phyloP scores from a whole-genome alignment of 495 filamentous ascomycete genomes.

The Tuber melanosporum region DNA sequence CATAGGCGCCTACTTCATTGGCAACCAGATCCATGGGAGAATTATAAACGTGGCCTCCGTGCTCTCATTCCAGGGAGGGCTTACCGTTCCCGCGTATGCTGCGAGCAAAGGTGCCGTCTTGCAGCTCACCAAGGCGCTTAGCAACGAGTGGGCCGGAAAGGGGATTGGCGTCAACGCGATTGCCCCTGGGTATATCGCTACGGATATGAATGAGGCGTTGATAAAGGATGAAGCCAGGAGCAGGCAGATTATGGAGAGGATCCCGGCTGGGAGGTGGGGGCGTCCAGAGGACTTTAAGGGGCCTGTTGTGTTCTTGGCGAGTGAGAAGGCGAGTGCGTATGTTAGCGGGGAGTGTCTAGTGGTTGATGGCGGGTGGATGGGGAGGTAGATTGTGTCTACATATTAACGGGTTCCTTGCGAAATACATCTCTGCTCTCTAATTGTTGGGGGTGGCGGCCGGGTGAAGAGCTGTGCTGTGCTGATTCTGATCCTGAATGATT shows the following conservation, averaged over 20 bases:
- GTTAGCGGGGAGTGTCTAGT: constrained; percentile 73
- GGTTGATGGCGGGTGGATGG: constrained; percentile 95
- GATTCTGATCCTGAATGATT: not conserved
- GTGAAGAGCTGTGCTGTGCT: not conserved
- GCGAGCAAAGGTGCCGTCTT: constrained; percentile 81
- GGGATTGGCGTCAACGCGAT: constrained; percentile 78
- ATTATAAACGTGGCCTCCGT: constrained; percentile 85
- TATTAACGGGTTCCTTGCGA: not conserved
- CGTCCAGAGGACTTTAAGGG: constrained; percentile 86
- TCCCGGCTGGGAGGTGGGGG: constrained; percentile 84
- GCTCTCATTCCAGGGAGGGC: constrained; percentile 82
- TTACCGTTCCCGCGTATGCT: constrained; percentile 86
- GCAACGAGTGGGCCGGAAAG: constrained; percentile 75
- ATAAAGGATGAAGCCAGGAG: constrained; percentile 63
- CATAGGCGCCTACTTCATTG: constrained; percentile 78
- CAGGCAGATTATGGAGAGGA: constrained; percentile 68
- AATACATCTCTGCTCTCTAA: not conserved
- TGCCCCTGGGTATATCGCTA: constrained; percentile 66
- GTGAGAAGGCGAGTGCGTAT: constrained; percentile 63
- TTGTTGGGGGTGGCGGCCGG: not conserved
- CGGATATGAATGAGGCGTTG: constrained; percentile 85
- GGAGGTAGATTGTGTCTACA: constrained; percentile 49
- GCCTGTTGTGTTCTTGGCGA: constrained; percentile 68
- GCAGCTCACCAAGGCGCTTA: constrained; percentile 79
- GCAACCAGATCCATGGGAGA: constrained; percentile 53